Base-by-base conservation (phyloP, 2,329 filamentous ascomycete genomes). In the Colletotrichum tropicale region DNA sequence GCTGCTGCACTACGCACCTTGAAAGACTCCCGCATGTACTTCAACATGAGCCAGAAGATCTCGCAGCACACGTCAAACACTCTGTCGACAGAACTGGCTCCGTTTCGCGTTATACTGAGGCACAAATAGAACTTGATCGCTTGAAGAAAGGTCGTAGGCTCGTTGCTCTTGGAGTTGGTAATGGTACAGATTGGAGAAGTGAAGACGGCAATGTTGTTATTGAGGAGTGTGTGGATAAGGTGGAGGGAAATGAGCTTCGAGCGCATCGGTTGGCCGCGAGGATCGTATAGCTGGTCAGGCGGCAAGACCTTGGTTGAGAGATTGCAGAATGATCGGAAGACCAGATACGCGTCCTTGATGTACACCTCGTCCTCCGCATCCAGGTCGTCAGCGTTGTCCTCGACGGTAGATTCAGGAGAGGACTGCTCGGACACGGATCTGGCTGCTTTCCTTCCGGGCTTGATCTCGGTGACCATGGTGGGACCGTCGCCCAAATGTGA, bases 241-340 rank as follows among this genome's bases (percentile, higher is more conserved):
- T 99, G 96, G 72, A 99, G 91, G 18, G 97, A 98, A 77, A 99
- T 92, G 67, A 99, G 89, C 85, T 99, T 99, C 4, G 96, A 98
- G 76, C 97, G 93, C 96, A 99, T 99, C 48, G 96, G 95, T 82
- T 98, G 96, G 21, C 96, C 96, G 71, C 95, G 96, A 67, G 98
- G 87, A 81, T 99, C 97, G 81, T 96, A 96, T 24, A 98, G 92
- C 84, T 98, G 96, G 77, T 99, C 97, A 4, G 96, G 93, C 10
- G 95, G 92, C 30, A 99, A 88, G 55, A 96, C 88, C 84, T 99
- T 99, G 77, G 96, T 98, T 75, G 96, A 98, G 61, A 99, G 88
- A 85, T 98, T 98, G 89, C 98, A 99, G 87, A 99, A 97, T 5
- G 97, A 98, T 36, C 97, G 92, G 87, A 99, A 98, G 61, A 99